Evolutionary conservation across 2,329 filamentous ascomycete genomes (phyloP), one percentile per base, ranked within the genome.

Genomic region (Microascus cirrosus): DNA sequence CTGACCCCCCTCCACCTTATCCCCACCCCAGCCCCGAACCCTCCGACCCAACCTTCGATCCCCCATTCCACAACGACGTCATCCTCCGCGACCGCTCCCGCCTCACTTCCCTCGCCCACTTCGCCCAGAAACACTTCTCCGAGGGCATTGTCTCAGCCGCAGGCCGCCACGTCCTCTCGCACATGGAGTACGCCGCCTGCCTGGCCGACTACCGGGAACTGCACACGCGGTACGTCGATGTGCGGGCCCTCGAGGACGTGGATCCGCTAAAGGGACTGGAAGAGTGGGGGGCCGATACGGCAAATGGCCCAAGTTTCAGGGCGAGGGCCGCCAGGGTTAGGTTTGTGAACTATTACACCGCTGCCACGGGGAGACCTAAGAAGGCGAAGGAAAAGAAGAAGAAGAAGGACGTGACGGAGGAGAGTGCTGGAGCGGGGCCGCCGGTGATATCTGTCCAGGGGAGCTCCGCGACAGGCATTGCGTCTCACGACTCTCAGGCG

Each of bases 301-400:
- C n/a, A 6, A 60, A 18, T 58, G 64, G 59, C 61, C 65, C 56
- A 24, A 58, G 52, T 48, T 58, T 58, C 34, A 48, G 57, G 53
- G 13, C 54, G 12, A 42, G 53, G 25, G 35, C 53, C 36, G 52
- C 34, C 60, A 77, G 86, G 56, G 81, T 94, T 12, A 80, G 90
- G 18, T 96, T 96, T 65, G 78, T 90, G 59, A 96, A 96, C 67
- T 96, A 95, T 68, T 96, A 93, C 67, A 95, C 91, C 1, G 81
- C 88, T n/a, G 91, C 88, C 62, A 86, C 87, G 11, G 91, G 91
- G 3, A 78, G 83, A 59, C 78, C 79, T 2, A 91, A 87, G 63
- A 68, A 70, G 58, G 69, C 69, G 15, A 74, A 76, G 62, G 24
- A 48, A 22, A 39, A 53, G 56, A 51, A 13, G 32, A 39, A 39